Conservation (phyloP, 495 filamentous ascomycete species). For the Lophiotrema nucula region DNA sequence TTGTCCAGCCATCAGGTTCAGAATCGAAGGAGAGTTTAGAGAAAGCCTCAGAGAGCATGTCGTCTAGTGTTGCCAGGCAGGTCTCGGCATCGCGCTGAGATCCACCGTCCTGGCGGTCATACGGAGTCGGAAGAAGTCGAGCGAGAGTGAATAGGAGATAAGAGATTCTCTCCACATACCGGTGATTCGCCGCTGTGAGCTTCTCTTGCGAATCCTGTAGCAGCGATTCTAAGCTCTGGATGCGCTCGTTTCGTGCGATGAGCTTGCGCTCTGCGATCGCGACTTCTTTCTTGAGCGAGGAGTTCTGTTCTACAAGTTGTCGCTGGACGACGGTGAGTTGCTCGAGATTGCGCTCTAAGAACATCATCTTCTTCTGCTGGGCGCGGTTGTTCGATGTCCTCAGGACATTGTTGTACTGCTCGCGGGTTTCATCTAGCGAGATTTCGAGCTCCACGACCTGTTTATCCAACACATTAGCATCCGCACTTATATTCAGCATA, state of each 20-base stretch:
- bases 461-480: conserved; percentile 9
- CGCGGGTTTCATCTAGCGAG: conserved; percentile 89
- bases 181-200: conserved; percentile 88
- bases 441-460: conserved; percentile 93
- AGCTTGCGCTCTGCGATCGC: conserved; percentile 97
- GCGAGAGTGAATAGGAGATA: conserved; percentile 10
- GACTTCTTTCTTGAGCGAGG: conserved; percentile 95
- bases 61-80: too few relatives aligned
- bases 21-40: neutral
- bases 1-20: neutral
- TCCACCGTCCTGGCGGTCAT: too few relatives aligned
- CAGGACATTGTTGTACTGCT: conserved; percentile 98
- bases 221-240: conserved; percentile 83
- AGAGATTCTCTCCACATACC: conserved; percentile 57
- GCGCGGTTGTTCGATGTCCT: conserved; percentile 93
- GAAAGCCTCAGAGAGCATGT: too few relatives aligned
- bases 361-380: conserved; percentile 99
- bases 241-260: conserved; percentile 93
- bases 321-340: conserved; percentile 95
- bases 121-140: neutral
- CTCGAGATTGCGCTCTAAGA: conserved; percentile 96
- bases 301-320: conserved; percentile 97
- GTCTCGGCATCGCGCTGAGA: too few relatives aligned
- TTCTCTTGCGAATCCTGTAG: conserved; percentile 98
- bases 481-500: too few relatives aligned